Conservation (phyloP, 2,329 filamentous ascomycete genomes). For the Colletotrichum cordylinicola region DNA sequence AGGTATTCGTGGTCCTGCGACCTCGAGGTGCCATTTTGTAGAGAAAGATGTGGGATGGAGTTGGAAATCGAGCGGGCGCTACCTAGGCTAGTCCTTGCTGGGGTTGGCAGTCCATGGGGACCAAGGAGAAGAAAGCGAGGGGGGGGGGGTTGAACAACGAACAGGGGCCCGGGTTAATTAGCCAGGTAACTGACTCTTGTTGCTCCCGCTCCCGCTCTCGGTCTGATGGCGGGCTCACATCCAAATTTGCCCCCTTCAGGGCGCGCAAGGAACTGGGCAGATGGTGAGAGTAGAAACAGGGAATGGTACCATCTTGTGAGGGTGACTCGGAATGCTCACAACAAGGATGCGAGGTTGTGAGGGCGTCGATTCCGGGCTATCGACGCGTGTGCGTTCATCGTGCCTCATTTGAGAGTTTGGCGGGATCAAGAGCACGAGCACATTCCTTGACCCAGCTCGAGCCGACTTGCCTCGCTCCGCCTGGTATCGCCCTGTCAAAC, state of each 20-base stretch:
- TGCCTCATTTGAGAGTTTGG: background rate
- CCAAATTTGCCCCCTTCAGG: background rate
- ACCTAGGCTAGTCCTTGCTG: background rate
- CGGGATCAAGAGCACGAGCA: background rate
- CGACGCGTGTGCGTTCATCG: constrained; percentile 3
- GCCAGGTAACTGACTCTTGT: background rate
- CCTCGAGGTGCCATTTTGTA: no score
- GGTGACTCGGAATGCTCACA: background rate
- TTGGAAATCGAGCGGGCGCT: background rate
- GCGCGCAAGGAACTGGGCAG: background rate
- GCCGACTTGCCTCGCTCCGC: background rate
- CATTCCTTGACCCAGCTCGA: background rate
- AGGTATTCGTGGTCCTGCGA: background rate
- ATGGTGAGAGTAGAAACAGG: background rate
- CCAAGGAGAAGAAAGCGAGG: no score
- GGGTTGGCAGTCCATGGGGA: no score
- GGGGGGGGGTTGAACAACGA: background rate
- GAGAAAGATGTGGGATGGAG: background rate
- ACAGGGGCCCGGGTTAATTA: background rate
- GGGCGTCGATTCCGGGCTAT: background rate
- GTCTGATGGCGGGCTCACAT: background rate
- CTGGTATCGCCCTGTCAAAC: background rate
- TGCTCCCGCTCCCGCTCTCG: background rate
- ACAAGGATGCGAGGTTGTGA: background rate
- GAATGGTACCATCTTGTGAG: background rate